These are phyloP conservation scores for Kwoniella dendrophila DNA, from an alignment of 768 basidiomycete species.

Conservation along the genomic window DNA sequence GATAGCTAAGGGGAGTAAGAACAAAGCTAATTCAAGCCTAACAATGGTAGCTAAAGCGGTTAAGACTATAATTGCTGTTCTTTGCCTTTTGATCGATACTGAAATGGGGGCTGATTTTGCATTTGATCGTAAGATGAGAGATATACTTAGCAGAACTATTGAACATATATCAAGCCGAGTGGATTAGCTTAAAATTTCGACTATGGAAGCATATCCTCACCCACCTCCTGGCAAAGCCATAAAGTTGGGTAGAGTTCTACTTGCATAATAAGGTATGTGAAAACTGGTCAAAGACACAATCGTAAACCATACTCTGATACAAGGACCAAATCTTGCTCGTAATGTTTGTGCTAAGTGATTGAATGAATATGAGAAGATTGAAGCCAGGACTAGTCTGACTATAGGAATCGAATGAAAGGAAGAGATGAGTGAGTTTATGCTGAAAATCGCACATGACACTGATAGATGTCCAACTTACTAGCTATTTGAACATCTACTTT, in stretches of 20 bases:
- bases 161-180: too few relatives aligned
- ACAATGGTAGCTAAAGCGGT: conserved; percentile 71
- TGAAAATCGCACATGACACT: neutral
- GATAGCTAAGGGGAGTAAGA: conserved; percentile 64
- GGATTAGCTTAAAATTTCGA: neutral
- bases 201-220: neutral
- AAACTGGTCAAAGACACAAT: conserved; percentile 81
- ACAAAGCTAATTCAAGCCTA: conserved; percentile 73
- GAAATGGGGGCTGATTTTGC: conserved; percentile 3
- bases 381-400: conserved; percentile 77
- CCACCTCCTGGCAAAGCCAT: conserved; percentile 78
- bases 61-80: conserved; percentile 65
- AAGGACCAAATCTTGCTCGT: conserved; percentile 66
- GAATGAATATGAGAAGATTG: conserved; percentile 67
- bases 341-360: conserved; percentile 68
- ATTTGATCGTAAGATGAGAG: conserved; percentile 27
- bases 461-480: conserved; percentile 57
- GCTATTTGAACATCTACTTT: conserved; percentile 74
- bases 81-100: conserved; percentile 57
- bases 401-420: neutral
- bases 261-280: conserved; percentile 90
- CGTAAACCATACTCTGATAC: conserved; percentile 61
- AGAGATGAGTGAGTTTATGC: neutral
- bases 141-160: conserved; percentile 27
- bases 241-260: conserved; percentile 92